Evolutionary conservation across 306 rosid genomes (phyloP).

Genomic region (Prunus campanulata): DNA sequence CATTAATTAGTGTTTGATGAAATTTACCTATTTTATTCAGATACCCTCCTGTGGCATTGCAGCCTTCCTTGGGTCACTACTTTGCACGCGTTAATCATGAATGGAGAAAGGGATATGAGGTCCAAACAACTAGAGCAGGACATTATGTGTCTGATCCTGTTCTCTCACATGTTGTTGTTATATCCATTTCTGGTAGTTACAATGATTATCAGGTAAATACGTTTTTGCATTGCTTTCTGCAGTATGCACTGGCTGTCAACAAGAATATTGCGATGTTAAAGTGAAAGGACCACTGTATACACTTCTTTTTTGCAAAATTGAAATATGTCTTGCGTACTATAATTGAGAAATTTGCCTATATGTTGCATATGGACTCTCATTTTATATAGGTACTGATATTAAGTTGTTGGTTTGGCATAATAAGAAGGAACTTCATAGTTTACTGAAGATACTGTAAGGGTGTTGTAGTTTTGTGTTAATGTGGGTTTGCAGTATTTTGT

Average conservation of each 20-base stretch:
- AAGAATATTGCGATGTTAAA: slow-evolving; percentile 17
- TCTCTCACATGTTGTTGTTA: slow-evolving; percentile 79
- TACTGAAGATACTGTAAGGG: not conserved
- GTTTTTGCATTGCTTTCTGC: slow-evolving; percentile 8
- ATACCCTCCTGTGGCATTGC: slow-evolving; percentile 96
- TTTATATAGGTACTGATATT: not conserved
- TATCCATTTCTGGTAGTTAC: slow-evolving; percentile 87
- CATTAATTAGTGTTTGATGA: slow-evolving; percentile 38
- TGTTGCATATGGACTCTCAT: slow-evolving; percentile 3
- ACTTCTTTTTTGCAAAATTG: slow-evolving; percentile 15
- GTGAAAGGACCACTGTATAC: slow-evolving; percentile 16
- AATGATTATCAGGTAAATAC: slow-evolving; percentile 83
- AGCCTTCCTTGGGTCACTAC: slow-evolving; percentile 93
- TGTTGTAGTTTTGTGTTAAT: not conserved
- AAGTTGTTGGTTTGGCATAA: not conserved
- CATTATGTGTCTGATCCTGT: slow-evolving; percentile 58
- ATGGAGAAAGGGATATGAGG: slow-evolving; percentile 87
- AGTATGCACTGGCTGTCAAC: slow-evolving; percentile 3
- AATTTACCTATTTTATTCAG: slow-evolving; percentile 56
- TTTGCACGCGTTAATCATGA: slow-evolving; percentile 69
- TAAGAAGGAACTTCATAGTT: not conserved
- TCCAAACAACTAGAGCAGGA: slow-evolving; percentile 59
- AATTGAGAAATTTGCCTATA: slow-evolving; percentile 12
- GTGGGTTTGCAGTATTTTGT: not conserved
- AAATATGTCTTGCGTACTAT: slow-evolving; percentile 3